Conservation (phyloP, 331 rosid species). For the Phaseolus coccineus region DNA sequence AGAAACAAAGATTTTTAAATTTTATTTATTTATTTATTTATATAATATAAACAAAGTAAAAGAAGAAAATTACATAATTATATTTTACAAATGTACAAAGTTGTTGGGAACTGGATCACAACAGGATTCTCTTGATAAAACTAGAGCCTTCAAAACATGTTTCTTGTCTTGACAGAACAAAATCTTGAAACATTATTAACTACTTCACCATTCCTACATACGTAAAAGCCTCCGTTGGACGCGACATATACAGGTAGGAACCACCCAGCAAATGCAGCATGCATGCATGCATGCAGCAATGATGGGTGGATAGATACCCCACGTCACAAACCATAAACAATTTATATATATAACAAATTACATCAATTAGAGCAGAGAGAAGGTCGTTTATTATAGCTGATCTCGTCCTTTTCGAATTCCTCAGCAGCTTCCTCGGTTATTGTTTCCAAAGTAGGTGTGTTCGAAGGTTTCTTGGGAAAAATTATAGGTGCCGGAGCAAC, state of each 20-base stretch:
- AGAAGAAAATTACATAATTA: not conserved
- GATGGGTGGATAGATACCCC: not conserved
- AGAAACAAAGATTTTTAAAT: not conserved
- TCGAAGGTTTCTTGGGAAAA: conserved; percentile 52
- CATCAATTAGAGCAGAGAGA: not conserved
- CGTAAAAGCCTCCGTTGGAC: not conserved
- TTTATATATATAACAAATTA: not conserved
- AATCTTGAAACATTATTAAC: conserved; percentile 2
- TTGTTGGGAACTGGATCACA: not conserved
- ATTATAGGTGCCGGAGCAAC: conserved; percentile 60
- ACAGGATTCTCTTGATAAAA: conserved; percentile 27
- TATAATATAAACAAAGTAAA: not conserved
- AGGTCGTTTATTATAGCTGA: conserved; percentile 14
- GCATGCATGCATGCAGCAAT: not conserved
- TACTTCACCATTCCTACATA: not conserved
- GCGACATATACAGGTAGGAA: not conserved
- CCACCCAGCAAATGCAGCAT: not conserved
- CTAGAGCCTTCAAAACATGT: conserved; percentile 24
- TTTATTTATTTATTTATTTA: not conserved
- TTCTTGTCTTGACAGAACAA: conserved; percentile 2
- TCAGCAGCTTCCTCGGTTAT: conserved; percentile 43
- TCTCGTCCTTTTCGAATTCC: conserved; percentile 27
- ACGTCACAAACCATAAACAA: conserved; percentile 9
- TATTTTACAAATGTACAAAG: conserved; percentile 22
- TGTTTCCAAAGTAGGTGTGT: conserved; percentile 46